Base-by-base conservation (phyloP, 805 yeast genomes). In the Metschnikowia cerradonensis region DNA sequence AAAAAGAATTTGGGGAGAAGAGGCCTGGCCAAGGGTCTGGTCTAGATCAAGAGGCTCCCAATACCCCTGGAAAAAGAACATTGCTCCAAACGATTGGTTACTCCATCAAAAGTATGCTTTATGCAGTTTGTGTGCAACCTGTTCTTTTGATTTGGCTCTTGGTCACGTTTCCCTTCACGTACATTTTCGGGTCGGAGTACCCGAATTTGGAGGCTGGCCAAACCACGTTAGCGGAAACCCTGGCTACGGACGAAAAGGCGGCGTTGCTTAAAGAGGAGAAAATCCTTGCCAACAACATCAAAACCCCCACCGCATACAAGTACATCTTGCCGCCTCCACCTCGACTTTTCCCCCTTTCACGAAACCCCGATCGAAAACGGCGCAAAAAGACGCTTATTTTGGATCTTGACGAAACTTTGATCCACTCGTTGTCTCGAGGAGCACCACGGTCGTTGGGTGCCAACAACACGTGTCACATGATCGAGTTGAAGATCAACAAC, bases 331-430 rank as follows among this genome's bases (percentile, higher is more conserved):
- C 78, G 33, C 78, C 78, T 7, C 79, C 79, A 8, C 77, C 70
- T 46, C 54, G 77, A 53, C 61, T 74, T 37, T 69, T 68, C 54
- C 79, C 79, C 15, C 61, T 72, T 10, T 61, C 68, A 11, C 55
- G 78, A 31, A 70, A 73, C 59, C 77, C 78, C 2, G 68, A 68
- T 14, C 60, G 59, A 38, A 64, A 64, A 33, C 55, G 68, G 13
- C 59, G 63, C 43, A 77, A 76, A 56, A 90, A 90, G 62, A 85
- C 90, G 0, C 75, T 94, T 31, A 87, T 94, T 1, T 73, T 94
- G 22, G 99, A 94, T 64, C 77, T 94, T 31, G 99, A 92, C 67
- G 99, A 94, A 63, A 94, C 99, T 0, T 72, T 94, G 50, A 90
- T 94, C 50, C 99, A 94, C 65, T 90, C 98, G 1, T 76, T 90